phyloP scores from a whole-genome alignment of 2,329 filamentous ascomycete genomes.

The Aspergillus hiratsukae region DNA sequence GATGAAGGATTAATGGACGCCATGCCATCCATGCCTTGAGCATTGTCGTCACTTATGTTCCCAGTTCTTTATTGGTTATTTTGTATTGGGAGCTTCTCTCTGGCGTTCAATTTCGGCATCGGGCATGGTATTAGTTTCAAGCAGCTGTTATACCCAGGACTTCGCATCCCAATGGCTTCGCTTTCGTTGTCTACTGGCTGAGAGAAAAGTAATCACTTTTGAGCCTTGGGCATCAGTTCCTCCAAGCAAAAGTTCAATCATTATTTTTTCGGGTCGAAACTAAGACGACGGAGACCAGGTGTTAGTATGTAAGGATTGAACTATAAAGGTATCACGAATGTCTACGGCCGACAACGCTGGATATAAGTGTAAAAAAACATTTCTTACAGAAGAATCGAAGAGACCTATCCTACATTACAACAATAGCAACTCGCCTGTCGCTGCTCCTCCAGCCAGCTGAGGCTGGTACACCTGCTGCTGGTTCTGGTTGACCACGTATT shows the following conservation, averaged over 20 bases:
- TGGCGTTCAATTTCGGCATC: background rate
- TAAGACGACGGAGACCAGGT: background rate
- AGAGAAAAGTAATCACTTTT: background rate
- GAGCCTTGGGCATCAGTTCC: background rate
- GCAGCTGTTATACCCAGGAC: background rate
- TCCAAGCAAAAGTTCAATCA: background rate
- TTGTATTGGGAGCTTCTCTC: background rate
- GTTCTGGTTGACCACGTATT: constrained; percentile 75
- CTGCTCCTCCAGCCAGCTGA: constrained; percentile 57
- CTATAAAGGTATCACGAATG: background rate
- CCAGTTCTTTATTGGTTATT: constrained; percentile 1
- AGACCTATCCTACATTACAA: constrained; percentile 41
- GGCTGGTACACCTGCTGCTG: constrained; percentile 72
- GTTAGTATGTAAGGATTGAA: background rate
- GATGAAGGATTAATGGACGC: constrained; percentile 22
- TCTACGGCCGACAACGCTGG: background rate
- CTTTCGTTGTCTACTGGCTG: background rate
- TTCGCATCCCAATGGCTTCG: background rate
- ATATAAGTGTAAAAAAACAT: background rate
- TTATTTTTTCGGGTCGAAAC: background rate
- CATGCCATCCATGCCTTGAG: background rate
- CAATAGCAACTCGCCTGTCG: constrained; percentile 68
- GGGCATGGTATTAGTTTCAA: background rate
- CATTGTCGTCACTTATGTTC: background rate
- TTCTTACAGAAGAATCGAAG: background rate